A percentile compares a stretch with the other conserved stretches of the same genome.
phyloP scores from a whole-genome alignment of 164 flowering plant species.

The Aristolochia californica region DNA sequence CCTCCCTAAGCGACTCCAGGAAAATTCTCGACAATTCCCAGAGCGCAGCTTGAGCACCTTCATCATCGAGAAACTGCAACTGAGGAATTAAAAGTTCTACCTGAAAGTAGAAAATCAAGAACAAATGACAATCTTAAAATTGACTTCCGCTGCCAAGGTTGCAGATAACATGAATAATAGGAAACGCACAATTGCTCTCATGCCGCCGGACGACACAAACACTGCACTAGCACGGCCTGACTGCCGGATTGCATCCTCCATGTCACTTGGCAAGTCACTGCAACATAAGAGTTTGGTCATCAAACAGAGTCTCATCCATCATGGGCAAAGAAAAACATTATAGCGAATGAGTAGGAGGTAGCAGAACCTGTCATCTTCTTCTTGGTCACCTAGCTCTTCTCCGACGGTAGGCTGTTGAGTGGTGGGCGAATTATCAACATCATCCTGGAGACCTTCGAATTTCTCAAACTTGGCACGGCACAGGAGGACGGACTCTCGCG shows the following conservation, averaged over 20 bases:
- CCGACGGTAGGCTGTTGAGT: conserved; percentile 8
- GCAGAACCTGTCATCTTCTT: conserved; percentile 66
- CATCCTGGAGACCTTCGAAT: conserved; percentile 31
- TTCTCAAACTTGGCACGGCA: conserved; percentile 68
- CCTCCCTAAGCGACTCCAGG: conserved; percentile 71
- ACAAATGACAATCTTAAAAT: not conserved
- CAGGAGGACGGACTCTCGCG: conserved; percentile 3
- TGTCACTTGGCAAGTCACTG: conserved; percentile 92
- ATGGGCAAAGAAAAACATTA: not conserved
- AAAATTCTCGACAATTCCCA: conserved; percentile 88
- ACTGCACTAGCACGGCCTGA: conserved; percentile 67
- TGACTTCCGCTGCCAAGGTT: not conserved
- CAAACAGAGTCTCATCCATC: not conserved
- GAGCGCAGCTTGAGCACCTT: conserved; percentile 96
- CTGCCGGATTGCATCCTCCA: conserved; percentile 93
- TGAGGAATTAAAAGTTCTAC: conserved; percentile 96
- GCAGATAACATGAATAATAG: not conserved
- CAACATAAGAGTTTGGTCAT: conserved; percentile 7
- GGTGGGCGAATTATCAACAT: conserved; percentile 17
- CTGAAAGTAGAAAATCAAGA: conserved; percentile 23
- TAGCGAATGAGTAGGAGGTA: not conserved
- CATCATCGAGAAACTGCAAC: conserved; percentile 90
- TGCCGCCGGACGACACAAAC: conserved; percentile 79
- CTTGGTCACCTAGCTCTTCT: conserved; percentile 3
- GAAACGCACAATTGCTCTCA: conserved; percentile 80